Base-by-base conservation (phyloP, 805 yeast genomes). In the Diddensiella caesifluorescens region DNA sequence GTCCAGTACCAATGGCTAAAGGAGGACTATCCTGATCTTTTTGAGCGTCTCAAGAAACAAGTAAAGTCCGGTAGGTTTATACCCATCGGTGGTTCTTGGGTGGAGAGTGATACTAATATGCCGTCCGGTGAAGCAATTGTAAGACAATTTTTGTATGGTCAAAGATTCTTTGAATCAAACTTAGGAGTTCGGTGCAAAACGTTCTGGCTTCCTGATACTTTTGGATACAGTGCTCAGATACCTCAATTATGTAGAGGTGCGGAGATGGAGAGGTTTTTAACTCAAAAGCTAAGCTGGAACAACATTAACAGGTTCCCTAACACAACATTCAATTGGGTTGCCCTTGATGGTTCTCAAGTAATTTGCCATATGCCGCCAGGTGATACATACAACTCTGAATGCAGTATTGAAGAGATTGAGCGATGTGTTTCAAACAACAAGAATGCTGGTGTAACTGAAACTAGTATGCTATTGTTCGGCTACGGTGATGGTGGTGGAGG, bases 401-500 rank as follows among this genome's bases (percentile, higher is more conserved):
- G 97, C 4, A 77, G 88, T 57, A 86, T 87, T 62, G 95, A 95
- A 22, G 97, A 92, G 64, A 92, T 89, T 23, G 74, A 76, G 46
- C 73, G 95, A 55, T 81, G 94, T 2, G 74, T 79, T 38, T 64
- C 70, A 20, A 89, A 87, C 57, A 94, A 92, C 66, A 83, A 88
- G 64, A 86, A 88, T 55, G 65, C 83, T 48, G 80, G 87, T 44
- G 78, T 80, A 49, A 87, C 80, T 42, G 89, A 84, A 47, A 77
- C 85, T 6, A 88, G 94, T 0, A 67, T 90, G 52, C 67, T 90
- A 57, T 68, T 88, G 34, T 92, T 77, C 55, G 98, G 98, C 30
- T 80, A 82, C 54, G 98, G 98, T 55, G 98, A 90, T 60, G 98
- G 98, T 54, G 98, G 98, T 48, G 98, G 98, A 50, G 98, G 98